Base-by-base conservation (phyloP, 2,329 filamentous ascomycete genomes). In the Emmonsiellopsis sp. region DNA sequence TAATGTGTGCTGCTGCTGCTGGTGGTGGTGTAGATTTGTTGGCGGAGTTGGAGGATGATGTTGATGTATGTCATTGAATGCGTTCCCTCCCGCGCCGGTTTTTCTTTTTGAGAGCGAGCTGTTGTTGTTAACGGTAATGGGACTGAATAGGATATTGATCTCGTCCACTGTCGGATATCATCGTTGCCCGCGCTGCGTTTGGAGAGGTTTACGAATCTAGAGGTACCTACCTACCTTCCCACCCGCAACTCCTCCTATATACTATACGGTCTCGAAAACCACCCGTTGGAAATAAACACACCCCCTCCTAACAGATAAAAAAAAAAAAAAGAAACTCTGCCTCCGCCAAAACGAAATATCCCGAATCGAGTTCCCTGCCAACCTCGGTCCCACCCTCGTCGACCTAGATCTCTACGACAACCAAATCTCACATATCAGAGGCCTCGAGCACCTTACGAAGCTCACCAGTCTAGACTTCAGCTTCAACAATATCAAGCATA, bases 401-500 rank as follows among this genome's bases (percentile, higher is more conserved):
- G 93, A 98, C 56, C 80, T 98, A 50, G 93, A 98, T 64, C 80
- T 98, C 55, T 98, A 98, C 75, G 93, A 98, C 73, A 98, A 98
- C 70, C 79, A 95, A 15, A 90, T 98, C 62, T 82, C 84, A 9
- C 90, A 95, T 70, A 83, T 96, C 70, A 84, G 85, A 60, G 88
- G 88, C 32, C 79, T 98, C 45, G 90, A 96, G 52, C 77, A 82
- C 45, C 81, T 96, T 54, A 82, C 79, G 10, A 79, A 87, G 57
- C 80, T 98, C 52, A 89, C 81, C 5, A 86, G 76, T 54, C 81
- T 98, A 52, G 93, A 98, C 68, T 78, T 98, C 50, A 94, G 88
- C 70, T 98, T 96, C 81, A 98, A 98, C 77, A 97, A 97, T 76
- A 92, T 98, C 75, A 96, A 95, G 70, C 91, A 96, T 72, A 95